phyloP scores from a whole-genome alignment of 805 yeast species.

The Teunomyces tritomae region DNA sequence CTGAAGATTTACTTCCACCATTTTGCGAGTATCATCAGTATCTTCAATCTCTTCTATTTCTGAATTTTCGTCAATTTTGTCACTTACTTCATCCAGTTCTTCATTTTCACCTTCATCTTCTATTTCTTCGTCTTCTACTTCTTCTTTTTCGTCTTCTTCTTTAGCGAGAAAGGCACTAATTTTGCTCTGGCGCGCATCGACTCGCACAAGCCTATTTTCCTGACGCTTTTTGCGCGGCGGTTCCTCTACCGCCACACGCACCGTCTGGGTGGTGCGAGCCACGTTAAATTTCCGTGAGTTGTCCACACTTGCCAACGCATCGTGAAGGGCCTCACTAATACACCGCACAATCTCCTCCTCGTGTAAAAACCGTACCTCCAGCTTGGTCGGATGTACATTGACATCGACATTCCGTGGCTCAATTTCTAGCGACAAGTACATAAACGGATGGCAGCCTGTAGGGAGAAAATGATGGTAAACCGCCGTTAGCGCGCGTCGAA shows the following conservation, averaged over 20 bases:
- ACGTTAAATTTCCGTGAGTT: constrained; percentile 56
- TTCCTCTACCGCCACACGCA: constrained; percentile 1
- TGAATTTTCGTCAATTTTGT: background rate
- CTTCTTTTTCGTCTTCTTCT: background rate
- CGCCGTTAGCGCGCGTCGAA: constrained; percentile 63
- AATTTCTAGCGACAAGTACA: constrained; percentile 69
- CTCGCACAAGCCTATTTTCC: constrained; percentile 68
- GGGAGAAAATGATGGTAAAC: constrained; percentile 69
- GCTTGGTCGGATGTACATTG: constrained; percentile 92
- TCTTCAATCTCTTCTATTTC: background rate
- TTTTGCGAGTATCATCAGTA: background rate
- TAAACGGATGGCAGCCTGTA: constrained; percentile 70
- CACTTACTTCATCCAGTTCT: background rate
- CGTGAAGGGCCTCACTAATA: constrained; percentile 50
- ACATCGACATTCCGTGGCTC: constrained; percentile 78
- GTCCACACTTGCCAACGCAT: constrained; percentile 54
- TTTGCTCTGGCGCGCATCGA: constrained; percentile 61
- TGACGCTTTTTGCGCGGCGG: constrained; percentile 38
- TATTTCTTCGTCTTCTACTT: background rate
- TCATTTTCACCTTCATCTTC: background rate
- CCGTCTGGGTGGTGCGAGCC: background rate
- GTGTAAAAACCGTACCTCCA: constrained; percentile 81
- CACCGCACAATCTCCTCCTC: constrained; percentile 82
- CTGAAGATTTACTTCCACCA: constrained; percentile 48
- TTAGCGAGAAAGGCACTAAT: constrained; percentile 14